Evolutionary conservation across 805 yeast species (phyloP), one percentile per base, ranked within the genome.

Genomic region (Wickerhamomyces canadensis): DNA sequence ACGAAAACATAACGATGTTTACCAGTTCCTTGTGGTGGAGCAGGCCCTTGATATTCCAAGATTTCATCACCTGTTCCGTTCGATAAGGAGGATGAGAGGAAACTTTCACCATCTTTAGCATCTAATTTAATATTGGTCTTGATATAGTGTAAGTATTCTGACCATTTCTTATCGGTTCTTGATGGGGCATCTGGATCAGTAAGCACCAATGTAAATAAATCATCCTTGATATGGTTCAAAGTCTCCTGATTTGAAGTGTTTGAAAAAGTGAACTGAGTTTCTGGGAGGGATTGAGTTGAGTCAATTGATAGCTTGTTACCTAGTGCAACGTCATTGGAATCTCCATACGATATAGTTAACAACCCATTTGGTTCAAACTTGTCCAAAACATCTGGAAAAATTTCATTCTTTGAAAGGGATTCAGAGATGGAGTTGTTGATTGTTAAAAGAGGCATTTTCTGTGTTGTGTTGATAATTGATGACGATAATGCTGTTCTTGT

Each of bases 161-260:
- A 80, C 94, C 95, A 87, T 56, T 79, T 85, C 54, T 80, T 77
- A 58, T 88, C 96, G 3, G 74, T 70, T 48, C 78, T 72, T 4
- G 88, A 74, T 12, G 97, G 97, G 7, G 96, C 96, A 65, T 88
- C 96, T 1, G 97, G 97, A 60, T 88, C 96, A 7, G 96, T 89
- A 47, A 88, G 49, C 3, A 84, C 84, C 47, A 89, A 63, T 10
- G 93, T 77, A 62, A 83, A 88, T 35, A 70, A 61, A 46, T 78
- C n/a, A n/a, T n/a, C n/a, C n/a, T n/a, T n/a, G n/a, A n/a, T n/a
- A n/a, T n/a, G n/a, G n/a, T n/a, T n/a, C n/a, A n/a, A n/a, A n/a
- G n/a, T n/a, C n/a, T n/a, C n/a, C n/a, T n/a, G n/a, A n/a, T n/a
- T 31, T n/a, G 40, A 45, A 5, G 42, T 22, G 5, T 49, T 41